Evolutionary conservation across 1,284 basidiomycete species (phyloP), one percentile per base, ranked within the genome.

Genomic region (Tilletia caries): DNA sequence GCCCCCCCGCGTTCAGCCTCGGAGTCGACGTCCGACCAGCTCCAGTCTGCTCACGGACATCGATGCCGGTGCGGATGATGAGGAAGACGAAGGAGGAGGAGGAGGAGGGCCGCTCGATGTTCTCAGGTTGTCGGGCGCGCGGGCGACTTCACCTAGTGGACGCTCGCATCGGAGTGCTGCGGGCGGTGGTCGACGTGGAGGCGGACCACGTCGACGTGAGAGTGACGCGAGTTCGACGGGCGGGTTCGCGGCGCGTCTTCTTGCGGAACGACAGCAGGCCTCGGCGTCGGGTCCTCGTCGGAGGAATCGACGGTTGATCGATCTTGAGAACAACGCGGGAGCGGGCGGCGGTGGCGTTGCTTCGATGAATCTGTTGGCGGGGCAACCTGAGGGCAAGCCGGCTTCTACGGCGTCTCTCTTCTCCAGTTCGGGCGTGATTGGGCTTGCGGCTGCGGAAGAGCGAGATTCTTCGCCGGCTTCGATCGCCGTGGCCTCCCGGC

Each of bases 401-500:
- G 29, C 32, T 15, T 62, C 58, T 3, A 62, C 58, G 12, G 33
- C 33, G 32, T 62, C 58, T 15, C 2, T 62, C 15, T 18, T 62
- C 13, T 62, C 58, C 10, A 37, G 58, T 37, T 10, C 58, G 18
- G 58, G 58, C 5, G 58, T 34, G 15, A 33, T 62, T 37, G 29
- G 32, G 32, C 0, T 29, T 6, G 3, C 27, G 18, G 10, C n/a
- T 33, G 58, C 23, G 18, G 32, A 33, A 3, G 58, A 62, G 33
- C 58, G 58, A 3, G 32, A 12, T 23, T 20, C 29, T 20, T 62
- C 58, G 13, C 58, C 58, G 18, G 58, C 58, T 20, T 34, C 27
- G 27, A 62, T 62, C 32, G 58, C 64, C 58, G 65, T 65, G n/a
- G 64, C 66, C 32, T 25, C 54, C 32, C 65, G 67, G 50, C 48